Percentiles rank a stretch among this genome's conserved stretches.
phyloP scores from a whole-genome alignment of 2,329 filamentous ascomycete genomes.

The Microcyclospora tardicrescens region DNA sequence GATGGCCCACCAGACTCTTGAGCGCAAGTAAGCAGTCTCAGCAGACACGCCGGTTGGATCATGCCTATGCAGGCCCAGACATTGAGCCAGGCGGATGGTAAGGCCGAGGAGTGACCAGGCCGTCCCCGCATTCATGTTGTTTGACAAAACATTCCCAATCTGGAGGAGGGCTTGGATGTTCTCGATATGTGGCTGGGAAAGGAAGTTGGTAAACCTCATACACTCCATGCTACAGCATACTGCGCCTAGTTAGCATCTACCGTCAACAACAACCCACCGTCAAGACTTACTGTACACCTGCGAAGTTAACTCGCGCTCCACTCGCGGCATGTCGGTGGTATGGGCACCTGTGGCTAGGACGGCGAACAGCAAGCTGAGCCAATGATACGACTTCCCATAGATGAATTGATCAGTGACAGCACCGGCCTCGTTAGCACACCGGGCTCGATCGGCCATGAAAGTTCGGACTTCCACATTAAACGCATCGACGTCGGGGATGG shows the following conservation, averaged over 20 bases:
- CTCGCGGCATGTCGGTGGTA: slow-evolving; percentile 43
- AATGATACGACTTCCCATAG: slow-evolving; percentile 45
- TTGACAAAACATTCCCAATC: slow-evolving; percentile 41
- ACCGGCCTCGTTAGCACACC: slow-evolving; percentile 26
- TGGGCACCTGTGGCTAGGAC: slow-evolving; percentile 51
- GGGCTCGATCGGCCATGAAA: slow-evolving; percentile 40
- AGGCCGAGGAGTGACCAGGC: slow-evolving; percentile 49
- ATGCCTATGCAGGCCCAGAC: slow-evolving; percentile 46
- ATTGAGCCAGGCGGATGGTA: slow-evolving; percentile 48
- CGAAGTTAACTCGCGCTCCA: slow-evolving; percentile 49
- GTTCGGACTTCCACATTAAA: slow-evolving; percentile 43
- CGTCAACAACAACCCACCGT: background rate
- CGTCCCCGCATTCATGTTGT: slow-evolving; percentile 44
- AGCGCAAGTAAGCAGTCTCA: slow-evolving; percentile 30
- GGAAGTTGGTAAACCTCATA: slow-evolving; percentile 49
- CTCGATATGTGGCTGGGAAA: slow-evolving; percentile 48
- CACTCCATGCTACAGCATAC: slow-evolving; percentile 54
- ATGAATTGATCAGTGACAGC: slow-evolving; percentile 42
- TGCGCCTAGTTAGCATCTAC: slow-evolving; percentile 22
- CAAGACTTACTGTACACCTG: slow-evolving; percentile 44
- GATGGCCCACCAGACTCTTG: slow-evolving; percentile 42
- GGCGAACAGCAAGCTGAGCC: slow-evolving; percentile 48
- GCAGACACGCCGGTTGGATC: slow-evolving; percentile 40
- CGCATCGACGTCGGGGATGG: slow-evolving; percentile 41
- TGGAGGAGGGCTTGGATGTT: slow-evolving; percentile 50